Evolutionary conservation across 768 basidiomycete species (phyloP).

Genomic region (Clitopilus passeckerianus): DNA sequence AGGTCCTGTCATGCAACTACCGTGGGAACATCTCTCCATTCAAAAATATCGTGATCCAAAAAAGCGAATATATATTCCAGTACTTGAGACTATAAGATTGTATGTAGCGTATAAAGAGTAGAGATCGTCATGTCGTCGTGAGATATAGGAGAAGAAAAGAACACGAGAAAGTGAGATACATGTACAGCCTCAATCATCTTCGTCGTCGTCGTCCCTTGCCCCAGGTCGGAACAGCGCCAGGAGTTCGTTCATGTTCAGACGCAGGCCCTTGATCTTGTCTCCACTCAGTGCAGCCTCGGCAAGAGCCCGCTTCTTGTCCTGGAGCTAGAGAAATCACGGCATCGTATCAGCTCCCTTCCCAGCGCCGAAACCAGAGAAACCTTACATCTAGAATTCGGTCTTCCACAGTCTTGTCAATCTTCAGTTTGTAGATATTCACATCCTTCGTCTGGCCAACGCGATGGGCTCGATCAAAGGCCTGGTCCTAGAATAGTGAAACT

Average conservation of each 20-base stretch:
- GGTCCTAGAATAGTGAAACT: conserved; percentile 46
- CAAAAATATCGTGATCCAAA: neutral
- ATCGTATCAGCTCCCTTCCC: neutral
- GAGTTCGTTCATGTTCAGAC: conserved; percentile 81
- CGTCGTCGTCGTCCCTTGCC: conserved; percentile 54
- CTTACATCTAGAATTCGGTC: conserved; percentile 73
- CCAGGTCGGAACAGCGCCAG: conserved; percentile 71
- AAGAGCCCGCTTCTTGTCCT: conserved; percentile 85
- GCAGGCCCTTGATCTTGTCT: conserved; percentile 80
- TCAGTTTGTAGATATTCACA: conserved; percentile 88
- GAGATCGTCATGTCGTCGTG: neutral
- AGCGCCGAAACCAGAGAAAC: neutral
- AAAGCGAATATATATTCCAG: neutral
- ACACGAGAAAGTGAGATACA: neutral
- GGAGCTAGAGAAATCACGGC: conserved; percentile 61
- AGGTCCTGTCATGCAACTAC: conserved; percentile 5
- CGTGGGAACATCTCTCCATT: conserved; percentile 16
- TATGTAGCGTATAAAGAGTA: neutral
- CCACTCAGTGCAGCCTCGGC: conserved; percentile 84
- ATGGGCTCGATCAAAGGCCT: conserved; percentile 91
- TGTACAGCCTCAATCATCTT: conserved; percentile 5
- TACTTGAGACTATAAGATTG: neutral
- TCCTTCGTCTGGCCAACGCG: conserved; percentile 83
- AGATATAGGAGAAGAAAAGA: neutral
- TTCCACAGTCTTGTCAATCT: conserved; percentile 82